A percentile compares a stretch with the other conserved stretches of the same genome.
phyloP scores from a whole-genome alignment of 2,329 filamentous ascomycete genomes.

The Trichoderma atroviride region DNA sequence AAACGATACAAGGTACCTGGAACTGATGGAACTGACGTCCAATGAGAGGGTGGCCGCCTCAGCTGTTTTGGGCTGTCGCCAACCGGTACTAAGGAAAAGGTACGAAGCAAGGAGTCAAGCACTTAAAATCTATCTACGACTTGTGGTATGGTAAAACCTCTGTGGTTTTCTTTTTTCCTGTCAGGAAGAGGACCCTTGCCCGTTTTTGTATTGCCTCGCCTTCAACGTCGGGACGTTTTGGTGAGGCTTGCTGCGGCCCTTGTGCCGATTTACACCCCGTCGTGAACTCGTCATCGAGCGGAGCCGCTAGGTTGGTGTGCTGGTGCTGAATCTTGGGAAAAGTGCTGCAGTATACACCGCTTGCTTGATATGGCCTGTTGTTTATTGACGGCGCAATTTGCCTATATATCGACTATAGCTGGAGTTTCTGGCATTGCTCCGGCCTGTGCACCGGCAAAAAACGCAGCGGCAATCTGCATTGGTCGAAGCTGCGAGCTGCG shows the following conservation, averaged over 20 bases:
- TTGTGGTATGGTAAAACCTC: neutral
- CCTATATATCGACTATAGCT: neutral
- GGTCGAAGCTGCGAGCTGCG: neutral
- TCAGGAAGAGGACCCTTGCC: neutral
- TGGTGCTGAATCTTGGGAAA: neutral
- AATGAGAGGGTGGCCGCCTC: neutral
- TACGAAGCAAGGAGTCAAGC: neutral
- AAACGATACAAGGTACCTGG: neutral
- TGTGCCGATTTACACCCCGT: neutral
- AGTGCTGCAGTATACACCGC: neutral
- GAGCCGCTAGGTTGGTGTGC: neutral
- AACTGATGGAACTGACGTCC: neutral
- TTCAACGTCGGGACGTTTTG: neutral
- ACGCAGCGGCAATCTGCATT: neutral
- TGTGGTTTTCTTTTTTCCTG: neutral
- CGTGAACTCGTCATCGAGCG: neutral
- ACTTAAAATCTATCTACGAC: neutral
- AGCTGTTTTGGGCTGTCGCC: neutral
- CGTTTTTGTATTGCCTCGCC: neutral
- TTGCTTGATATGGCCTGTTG: neutral
- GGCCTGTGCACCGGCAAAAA: neutral
- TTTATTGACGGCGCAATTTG: neutral
- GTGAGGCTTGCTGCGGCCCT: neutral
- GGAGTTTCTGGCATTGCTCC: neutral
- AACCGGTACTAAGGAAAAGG: neutral